Evolutionary conservation across 1,284 basidiomycete species (phyloP).

Genomic region (Caloboletus firmus): DNA sequence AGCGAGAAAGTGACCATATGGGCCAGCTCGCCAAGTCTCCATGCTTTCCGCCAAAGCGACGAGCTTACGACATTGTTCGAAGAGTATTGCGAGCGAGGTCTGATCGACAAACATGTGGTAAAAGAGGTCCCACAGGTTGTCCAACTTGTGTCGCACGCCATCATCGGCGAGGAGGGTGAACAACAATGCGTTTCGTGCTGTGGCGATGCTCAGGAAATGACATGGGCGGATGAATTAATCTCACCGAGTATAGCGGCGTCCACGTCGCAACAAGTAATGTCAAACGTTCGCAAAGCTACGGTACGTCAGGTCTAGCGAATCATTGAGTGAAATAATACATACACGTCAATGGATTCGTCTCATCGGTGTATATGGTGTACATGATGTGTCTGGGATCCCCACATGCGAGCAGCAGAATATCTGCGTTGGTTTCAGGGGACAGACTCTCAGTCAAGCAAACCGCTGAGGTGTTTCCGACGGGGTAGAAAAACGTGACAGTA

Average conservation of each 20-base stretch:
- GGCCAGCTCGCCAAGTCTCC: slow-evolving; percentile 43
- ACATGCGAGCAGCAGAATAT: slow-evolving; percentile 53
- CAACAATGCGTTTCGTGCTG: slow-evolving; percentile 44
- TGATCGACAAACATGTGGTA: slow-evolving; percentile 55
- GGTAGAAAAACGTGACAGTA: slow-evolving; percentile 45
- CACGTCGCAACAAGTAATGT: slow-evolving; percentile 61
- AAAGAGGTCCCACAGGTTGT: slow-evolving; percentile 53
- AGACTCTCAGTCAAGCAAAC: slow-evolving; percentile 49
- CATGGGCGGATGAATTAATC: slow-evolving; percentile 1
- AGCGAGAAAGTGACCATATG: slow-evolving; percentile 41
- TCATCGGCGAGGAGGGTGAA: slow-evolving; percentile 40
- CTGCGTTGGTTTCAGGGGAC: slow-evolving; percentile 44
- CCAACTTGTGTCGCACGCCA: slow-evolving; percentile 10
- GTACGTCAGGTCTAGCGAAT: background rate
- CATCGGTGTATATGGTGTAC: slow-evolving; percentile 41
- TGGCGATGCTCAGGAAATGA: background rate
- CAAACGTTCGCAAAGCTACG: slow-evolving; percentile 40
- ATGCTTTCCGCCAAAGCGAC: slow-evolving; percentile 36
- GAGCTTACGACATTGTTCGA: slow-evolving; percentile 48
- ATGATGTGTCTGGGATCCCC: slow-evolving; percentile 57
- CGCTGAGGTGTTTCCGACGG: slow-evolving; percentile 57
- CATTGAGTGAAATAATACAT: background rate
- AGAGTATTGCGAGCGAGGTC: slow-evolving; percentile 37
- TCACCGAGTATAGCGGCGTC: slow-evolving; percentile 58
- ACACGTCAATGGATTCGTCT: slow-evolving; percentile 5